Evolutionary conservation across 73 alveolate genomes (phyloP), one percentile per base, ranked within the genome.

Genomic region (Paramecium tetraurelia): DNA sequence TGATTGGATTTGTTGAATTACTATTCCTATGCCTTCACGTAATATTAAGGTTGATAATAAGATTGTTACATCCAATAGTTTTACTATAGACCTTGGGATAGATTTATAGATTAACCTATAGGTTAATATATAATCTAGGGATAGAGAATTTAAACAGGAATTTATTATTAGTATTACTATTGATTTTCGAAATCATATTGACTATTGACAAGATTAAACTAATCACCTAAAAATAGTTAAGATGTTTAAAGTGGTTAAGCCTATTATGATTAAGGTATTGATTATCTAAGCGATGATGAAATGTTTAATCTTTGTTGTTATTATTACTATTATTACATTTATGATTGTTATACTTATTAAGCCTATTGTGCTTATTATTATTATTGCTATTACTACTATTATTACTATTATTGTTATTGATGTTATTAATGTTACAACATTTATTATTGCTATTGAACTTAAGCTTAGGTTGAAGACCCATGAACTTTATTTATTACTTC

Each of bases 41-140:
- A 63, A 33, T 31, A 63, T 24, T 63, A 8, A 63, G 84, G 84
- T 63, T 63, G 90, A 22, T 80, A 80, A 80, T 80, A 80, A 21
- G 43, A 43, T 12, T 40, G 38, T 44, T 59, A 4, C 90, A 80
- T 43, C 90, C 90, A 80, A 24, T 80, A 80, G 24, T 80, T 80
- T 27, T 44, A 44, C 20, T 59, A 63, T 9, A 80, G 27, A 11
- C 90, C 90, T 48, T 80, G 11, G 0, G 90, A 80, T 22, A 80
- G n/a, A 44, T 80, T 80, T 11, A 80, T 41, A 22, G 90, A 80
- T 20, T 33, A 22, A 8, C 63, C 72, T 21, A 80, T 22, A 43
- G 90, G 90, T 41, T 72, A 72, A 72, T 80, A 80, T 12, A 80
- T 80, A 7, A 80, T 80, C 6, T 41, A 14, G 12, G 90, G 90